Evolutionary conservation across 176 grass and related monocot species (phyloP).

Genomic region (Paspalum vaginatum): DNA sequence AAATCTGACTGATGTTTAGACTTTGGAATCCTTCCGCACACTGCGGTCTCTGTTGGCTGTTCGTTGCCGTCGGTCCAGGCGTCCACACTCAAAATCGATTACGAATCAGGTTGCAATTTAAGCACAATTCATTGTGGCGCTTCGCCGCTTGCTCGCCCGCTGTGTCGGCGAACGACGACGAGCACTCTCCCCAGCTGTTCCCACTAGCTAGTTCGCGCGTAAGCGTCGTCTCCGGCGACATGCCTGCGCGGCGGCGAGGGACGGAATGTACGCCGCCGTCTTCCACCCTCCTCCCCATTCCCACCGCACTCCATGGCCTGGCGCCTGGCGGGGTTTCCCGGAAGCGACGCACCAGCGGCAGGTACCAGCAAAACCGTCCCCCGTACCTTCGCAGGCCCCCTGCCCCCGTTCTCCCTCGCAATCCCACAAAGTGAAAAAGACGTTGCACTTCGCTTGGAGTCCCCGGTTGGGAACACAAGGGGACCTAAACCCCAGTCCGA

Average conservation of each 20-base stretch:
- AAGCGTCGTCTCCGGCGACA: background rate
- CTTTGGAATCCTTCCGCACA: background rate
- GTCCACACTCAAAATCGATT: background rate
- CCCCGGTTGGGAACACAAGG: background rate
- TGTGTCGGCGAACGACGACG: background rate
- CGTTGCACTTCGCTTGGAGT: background rate
- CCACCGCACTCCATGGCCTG: background rate
- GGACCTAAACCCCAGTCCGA: background rate
- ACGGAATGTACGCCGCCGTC: background rate
- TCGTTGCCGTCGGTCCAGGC: too few species aligned
- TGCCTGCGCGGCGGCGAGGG: slow-evolving; percentile 24
- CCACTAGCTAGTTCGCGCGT: background rate
- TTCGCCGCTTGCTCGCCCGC: background rate
- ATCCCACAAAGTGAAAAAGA: background rate
- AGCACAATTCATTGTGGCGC: background rate
- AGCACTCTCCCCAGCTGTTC: background rate
- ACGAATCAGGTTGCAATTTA: background rate
- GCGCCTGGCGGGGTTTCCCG: background rate
- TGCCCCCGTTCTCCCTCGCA: background rate
- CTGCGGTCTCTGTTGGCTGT: too few species aligned
- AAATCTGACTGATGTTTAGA: background rate
- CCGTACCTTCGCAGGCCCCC: background rate
- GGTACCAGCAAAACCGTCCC: background rate
- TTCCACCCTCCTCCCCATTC: background rate
- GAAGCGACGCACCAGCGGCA: background rate